Evolutionary conservation across 257 asterid species (phyloP).

Genomic region (Knoxia roxburghii): DNA sequence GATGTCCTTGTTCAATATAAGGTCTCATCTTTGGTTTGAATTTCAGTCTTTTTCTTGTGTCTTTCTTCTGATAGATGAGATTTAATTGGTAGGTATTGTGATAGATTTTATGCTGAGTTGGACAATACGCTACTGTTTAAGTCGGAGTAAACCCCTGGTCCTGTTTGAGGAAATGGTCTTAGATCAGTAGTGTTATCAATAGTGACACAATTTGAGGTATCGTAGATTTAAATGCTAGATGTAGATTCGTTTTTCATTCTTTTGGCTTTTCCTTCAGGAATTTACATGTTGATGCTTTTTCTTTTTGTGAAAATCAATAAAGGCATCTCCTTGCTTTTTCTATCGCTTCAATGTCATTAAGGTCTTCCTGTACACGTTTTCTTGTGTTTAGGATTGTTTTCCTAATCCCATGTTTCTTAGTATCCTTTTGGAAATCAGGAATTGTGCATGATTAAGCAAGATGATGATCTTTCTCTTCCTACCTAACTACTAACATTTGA

Average conservation of each 20-base stretch:
- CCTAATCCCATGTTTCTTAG: not conserved
- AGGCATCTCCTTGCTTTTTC: too few species aligned
- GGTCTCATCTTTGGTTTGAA: slow-evolving; percentile 34
- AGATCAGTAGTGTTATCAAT: not conserved
- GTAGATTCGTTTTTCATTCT: not conserved
- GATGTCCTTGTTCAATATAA: slow-evolving; percentile 96
- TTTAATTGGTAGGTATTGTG: not conserved
- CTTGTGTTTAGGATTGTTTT: not conserved
- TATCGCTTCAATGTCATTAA: not conserved
- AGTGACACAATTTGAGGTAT: too few species aligned
- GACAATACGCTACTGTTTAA: not conserved
- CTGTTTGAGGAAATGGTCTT: not conserved
- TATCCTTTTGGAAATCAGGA: not conserved
- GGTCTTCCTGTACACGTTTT: not conserved
- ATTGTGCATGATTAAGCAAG: not conserved
- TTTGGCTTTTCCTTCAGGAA: not conserved
- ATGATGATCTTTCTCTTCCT: not conserved
- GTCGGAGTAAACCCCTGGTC: not conserved
- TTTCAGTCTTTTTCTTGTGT: not conserved
- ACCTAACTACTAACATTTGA: not conserved
- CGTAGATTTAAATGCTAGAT: not conserved
- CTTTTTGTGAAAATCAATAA: too few species aligned
- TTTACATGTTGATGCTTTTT: too few species aligned
- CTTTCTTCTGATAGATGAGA: not conserved
- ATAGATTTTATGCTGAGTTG: not conserved